Conservation (phyloP, 208 protist genomes). For the Crithidia mellificae region DNA sequence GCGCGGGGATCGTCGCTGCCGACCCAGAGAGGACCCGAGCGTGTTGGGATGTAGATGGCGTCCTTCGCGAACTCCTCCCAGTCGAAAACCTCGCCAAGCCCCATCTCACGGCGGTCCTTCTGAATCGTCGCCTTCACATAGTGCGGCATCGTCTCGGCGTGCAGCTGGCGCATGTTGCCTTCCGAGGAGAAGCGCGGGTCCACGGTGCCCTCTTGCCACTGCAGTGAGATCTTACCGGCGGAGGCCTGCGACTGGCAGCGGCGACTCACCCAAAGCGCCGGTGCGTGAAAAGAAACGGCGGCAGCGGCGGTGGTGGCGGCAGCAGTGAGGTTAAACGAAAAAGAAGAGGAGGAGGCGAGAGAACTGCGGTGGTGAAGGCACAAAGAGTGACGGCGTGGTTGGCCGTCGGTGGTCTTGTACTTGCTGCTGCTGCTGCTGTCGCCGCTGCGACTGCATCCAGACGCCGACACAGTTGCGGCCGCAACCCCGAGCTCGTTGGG, state of each 20-base stretch:
- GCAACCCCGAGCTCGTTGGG: not conserved
- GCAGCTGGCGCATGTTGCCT: conserved; percentile 72
- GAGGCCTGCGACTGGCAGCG: conserved; percentile 77
- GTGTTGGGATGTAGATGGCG: conserved; percentile 84
- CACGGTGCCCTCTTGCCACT: conserved; percentile 74
- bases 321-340: not conserved
- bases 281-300: too few species aligned
- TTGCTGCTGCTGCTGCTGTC: not conserved
- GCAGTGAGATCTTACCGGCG: conserved; percentile 34
- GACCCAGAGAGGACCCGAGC: conserved; percentile 83
- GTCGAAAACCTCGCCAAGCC: conserved; percentile 78
- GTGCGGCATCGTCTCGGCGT: conserved; percentile 86
- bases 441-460: not conserved
- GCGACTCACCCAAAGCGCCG: conserved; percentile 12
- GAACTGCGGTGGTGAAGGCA: too few species aligned
- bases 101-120: conserved; percentile 87
- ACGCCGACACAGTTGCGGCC: not conserved
- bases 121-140: conserved; percentile 90
- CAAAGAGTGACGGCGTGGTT: too few species aligned
- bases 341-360: too few species aligned
- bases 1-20: conserved; percentile 85
- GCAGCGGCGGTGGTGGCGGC: too few species aligned
- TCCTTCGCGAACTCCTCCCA: conserved; percentile 91
- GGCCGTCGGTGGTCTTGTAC: too few species aligned
- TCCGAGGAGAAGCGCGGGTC: conserved; percentile 74